These are phyloP conservation scores for Phylloporus arenicola DNA, from an alignment of 768 basidiomycete genomes.

Conservation along the genomic window DNA sequence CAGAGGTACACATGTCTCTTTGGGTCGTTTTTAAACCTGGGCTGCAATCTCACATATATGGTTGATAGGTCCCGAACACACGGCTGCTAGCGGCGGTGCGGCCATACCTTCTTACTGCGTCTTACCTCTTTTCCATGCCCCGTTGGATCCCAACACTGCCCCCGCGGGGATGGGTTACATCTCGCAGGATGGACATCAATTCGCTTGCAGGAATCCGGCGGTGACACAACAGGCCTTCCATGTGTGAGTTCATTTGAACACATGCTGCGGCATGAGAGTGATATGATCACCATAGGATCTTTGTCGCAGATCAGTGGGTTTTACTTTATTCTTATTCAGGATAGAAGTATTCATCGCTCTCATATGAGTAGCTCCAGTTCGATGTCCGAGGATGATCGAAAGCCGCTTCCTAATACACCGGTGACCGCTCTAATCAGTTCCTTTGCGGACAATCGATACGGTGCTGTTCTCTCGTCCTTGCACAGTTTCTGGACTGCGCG, in stretches of 20 bases:
- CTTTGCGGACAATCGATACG: conserved; percentile 44
- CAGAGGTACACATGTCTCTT: too few relatives aligned
- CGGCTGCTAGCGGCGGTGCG: conserved; percentile 31
- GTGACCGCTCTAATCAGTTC: conserved; percentile 33
- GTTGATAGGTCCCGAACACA: conserved; percentile 46
- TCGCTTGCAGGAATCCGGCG: conserved; percentile 48
- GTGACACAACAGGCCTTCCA: conserved; percentile 52
- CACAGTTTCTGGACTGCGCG: conserved; percentile 54
- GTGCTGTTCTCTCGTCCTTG: conserved; percentile 54
- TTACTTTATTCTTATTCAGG: neutral
- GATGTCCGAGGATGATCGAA: conserved; percentile 39
- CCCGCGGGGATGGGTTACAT: conserved; percentile 39
- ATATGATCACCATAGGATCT: conserved; percentile 34
- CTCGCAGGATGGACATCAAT: conserved; percentile 54
- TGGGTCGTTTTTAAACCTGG: too few relatives aligned
- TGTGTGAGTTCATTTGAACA: conserved; percentile 38
- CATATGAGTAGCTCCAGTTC: conserved; percentile 41
- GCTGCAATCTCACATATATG: too few relatives aligned
- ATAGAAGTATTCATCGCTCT: neutral
- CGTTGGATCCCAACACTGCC: conserved; percentile 24
- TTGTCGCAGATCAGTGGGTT: conserved; percentile 46
- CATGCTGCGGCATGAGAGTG: neutral
- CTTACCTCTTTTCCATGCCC: conserved; percentile 49
- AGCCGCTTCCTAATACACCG: conserved; percentile 43
- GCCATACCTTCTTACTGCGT: conserved; percentile 51